Evolutionary conservation across 352 stramenopile species (phyloP).

Genomic region (Phytophthora sp.): DNA sequence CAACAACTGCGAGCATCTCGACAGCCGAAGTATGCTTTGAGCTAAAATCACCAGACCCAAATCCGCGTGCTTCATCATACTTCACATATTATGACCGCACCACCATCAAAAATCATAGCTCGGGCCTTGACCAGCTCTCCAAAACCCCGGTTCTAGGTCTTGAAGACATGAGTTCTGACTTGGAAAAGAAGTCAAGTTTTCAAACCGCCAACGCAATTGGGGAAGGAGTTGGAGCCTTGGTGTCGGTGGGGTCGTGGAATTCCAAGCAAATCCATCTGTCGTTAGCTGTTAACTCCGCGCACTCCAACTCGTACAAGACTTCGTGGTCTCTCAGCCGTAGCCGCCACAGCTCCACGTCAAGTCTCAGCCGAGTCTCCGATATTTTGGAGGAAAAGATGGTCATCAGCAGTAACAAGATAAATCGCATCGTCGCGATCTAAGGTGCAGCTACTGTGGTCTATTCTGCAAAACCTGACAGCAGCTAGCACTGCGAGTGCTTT

Average conservation of each 20-base stretch:
- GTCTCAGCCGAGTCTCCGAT: neutral
- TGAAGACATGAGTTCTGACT: too few species aligned
- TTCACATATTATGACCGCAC: conserved; percentile 42
- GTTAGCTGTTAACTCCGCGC: conserved; percentile 9
- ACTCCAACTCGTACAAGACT: conserved; percentile 34
- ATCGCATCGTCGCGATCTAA: neutral
- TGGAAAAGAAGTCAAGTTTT: too few species aligned
- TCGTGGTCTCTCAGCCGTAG: conserved; percentile 19
- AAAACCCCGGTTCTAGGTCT: conserved; percentile 14
- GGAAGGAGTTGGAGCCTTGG: neutral
- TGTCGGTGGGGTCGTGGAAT: conserved; percentile 1
- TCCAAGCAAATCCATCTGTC: conserved; percentile 20
- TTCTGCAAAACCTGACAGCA: neutral
- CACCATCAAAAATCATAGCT: conserved; percentile 30
- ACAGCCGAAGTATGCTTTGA: too few species aligned
- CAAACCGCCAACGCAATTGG: too few species aligned
- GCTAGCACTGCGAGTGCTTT: too few species aligned
- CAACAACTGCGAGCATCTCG: too few species aligned
- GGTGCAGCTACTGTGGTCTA: too few species aligned
- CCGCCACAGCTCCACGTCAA: conserved; percentile 15
- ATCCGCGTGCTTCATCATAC: conserved; percentile 12
- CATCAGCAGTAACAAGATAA: neutral
- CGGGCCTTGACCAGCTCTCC: conserved; percentile 37
- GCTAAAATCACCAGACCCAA: neutral
- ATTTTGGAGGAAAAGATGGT: neutral